Base-by-base conservation (phyloP, 2,329 filamentous ascomycete genomes). In the Cordyceps fumosorosea region DNA sequence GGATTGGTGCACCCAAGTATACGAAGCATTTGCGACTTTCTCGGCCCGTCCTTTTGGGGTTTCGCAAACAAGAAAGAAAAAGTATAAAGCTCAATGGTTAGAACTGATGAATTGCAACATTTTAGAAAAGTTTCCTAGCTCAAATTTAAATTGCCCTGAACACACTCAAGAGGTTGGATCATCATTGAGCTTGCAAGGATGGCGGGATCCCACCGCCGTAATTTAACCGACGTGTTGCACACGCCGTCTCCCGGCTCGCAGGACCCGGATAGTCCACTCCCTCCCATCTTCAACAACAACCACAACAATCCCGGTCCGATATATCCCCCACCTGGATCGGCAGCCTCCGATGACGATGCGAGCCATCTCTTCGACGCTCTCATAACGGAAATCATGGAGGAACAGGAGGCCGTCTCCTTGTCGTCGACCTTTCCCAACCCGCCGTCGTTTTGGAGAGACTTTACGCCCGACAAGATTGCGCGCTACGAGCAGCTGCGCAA, bases 371-470 rank as follows among this genome's bases (percentile, higher is more conserved):
- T 51, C 22, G 47, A 47, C 32, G 29, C 34, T 32, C 24, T 20
- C n/a, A 37, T 52, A 55, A 44, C 50, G 18, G 45, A 51, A 47
- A 64, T 60, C 50, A 91, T 90, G 88, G 85, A 84, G 63, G 86
- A 77, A 58, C 78, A 80, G 63, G 77, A 75, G 63, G 70, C 76
- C 11, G 73, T 75, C 42, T 77, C 79, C 53, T 74, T 82, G 68
- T 81, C 86, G 29, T 85, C 89, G 26, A 85, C 88, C 47, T 96
- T 92, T 72, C 93, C 95, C 26, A 85, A 89, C 58, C 95, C 95
- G 29, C 95, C 95, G 29, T 87, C 89, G 0, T 96, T 97, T 77
- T 98, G 90, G 87, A 88, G 89, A 67, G 83, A 90, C 73, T 98
- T 98, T 76, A 96, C 91, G 0, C 74, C 85, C 3, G 85, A 89